Evolutionary conservation across 73 alveolate species (phyloP).

Genomic region (Durusdinium trenchii): DNA sequence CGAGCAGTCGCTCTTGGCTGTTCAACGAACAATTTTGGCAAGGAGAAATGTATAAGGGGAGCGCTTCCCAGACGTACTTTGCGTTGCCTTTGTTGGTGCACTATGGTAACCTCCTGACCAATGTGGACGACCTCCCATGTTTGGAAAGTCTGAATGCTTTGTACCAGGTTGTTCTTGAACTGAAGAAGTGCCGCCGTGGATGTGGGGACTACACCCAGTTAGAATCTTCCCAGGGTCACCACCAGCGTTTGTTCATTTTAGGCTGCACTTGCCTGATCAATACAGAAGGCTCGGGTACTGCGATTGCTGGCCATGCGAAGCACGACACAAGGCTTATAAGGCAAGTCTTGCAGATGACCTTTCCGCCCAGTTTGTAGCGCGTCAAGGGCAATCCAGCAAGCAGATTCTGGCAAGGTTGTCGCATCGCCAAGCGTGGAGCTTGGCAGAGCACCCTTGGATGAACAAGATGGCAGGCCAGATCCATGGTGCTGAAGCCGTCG

Average conservation of each 20-base stretch:
- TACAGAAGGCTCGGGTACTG: not conserved
- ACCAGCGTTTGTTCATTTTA: not conserved
- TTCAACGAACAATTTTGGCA: too few species aligned
- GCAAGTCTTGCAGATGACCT: not conserved
- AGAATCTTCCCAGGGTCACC: not conserved
- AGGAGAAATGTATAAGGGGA: too few species aligned
- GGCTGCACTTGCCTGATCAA: not conserved
- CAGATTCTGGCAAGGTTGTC: not conserved
- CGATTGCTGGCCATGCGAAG: not conserved
- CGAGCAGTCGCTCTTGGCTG: too few species aligned
- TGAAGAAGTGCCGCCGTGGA: not conserved
- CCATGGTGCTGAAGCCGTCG: not conserved
- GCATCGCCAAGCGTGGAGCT: not conserved
- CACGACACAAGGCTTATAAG: not conserved
- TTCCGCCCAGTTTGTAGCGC: not conserved
- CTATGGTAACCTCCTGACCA: too few species aligned
- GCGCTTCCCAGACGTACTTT: too few species aligned
- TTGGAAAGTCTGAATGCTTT: too few species aligned
- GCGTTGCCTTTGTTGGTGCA: too few species aligned
- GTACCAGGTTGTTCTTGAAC: too few species aligned
- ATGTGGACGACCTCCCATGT: too few species aligned
- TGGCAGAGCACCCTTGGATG: not conserved
- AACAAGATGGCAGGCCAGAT: not conserved
- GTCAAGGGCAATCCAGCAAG: not conserved
- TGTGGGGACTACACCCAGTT: not conserved